Percentiles rank a stretch among this genome's conserved stretches.
Evolutionary conservation across 306 rosid genomes (phyloP).

Genomic region (Lathyrus oleraceus): DNA sequence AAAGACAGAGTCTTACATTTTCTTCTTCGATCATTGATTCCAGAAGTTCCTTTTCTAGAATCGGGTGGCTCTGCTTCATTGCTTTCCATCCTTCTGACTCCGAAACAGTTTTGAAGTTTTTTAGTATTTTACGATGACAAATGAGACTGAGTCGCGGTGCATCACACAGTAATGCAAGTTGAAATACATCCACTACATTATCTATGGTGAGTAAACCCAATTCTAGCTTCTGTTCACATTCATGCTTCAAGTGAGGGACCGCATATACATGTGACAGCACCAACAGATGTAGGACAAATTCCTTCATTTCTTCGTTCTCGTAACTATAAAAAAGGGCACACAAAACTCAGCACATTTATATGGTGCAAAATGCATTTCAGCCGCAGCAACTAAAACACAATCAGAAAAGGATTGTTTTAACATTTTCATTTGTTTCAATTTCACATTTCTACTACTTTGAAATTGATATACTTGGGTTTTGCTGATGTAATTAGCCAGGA

Average conservation of each 20-base stretch:
- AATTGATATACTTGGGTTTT: background rate
- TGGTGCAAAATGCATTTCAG: background rate
- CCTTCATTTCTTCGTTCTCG: constrained; percentile 73
- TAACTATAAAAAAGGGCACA: constrained; percentile 43
- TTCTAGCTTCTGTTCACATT: constrained; percentile 62
- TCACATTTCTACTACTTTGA: background rate
- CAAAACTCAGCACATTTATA: background rate
- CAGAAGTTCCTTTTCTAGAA: constrained; percentile 60
- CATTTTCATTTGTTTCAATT: background rate
- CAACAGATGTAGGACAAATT: constrained; percentile 56
- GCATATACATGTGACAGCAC: constrained; percentile 72
- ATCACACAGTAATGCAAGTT: constrained; percentile 80
- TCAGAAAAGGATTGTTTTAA: background rate
- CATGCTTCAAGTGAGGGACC: constrained; percentile 80
- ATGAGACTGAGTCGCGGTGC: constrained; percentile 76
- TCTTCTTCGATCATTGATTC: constrained; percentile 58
- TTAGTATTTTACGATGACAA: constrained; percentile 69
- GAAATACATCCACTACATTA: constrained; percentile 73
- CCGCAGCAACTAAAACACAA: background rate
- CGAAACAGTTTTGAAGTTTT: constrained; percentile 60
- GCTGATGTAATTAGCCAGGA: background rate
- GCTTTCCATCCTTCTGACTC: constrained; percentile 72
- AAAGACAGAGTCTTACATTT: constrained; percentile 46
- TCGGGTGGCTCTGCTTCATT: constrained; percentile 78
- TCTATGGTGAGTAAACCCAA: constrained; percentile 52